phyloP scores from a whole-genome alignment of 2,329 filamentous ascomycete species.

The Penicillium sp. region DNA sequence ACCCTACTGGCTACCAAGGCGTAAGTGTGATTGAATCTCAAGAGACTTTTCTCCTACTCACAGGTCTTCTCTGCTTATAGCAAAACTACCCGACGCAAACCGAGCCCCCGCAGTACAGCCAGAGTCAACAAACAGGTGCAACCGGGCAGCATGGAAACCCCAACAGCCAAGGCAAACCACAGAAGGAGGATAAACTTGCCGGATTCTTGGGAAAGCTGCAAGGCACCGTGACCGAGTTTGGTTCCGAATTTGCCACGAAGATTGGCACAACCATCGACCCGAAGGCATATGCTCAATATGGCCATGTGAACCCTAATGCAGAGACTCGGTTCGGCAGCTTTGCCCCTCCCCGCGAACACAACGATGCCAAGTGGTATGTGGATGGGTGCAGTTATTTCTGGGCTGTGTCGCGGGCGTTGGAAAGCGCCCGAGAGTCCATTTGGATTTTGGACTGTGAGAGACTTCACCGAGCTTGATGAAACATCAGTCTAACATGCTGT shows the following conservation, averaged over 20 bases:
- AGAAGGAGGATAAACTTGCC: constrained; percentile 41
- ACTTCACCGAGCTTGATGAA: background rate
- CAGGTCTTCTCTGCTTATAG: constrained; percentile 6
- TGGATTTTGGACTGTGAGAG: constrained; percentile 76
- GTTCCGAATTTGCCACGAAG: constrained; percentile 54
- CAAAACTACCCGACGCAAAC: constrained; percentile 23
- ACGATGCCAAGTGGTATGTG: constrained; percentile 83
- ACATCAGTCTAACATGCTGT: constrained; percentile 9
- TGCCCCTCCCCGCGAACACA: constrained; percentile 70
- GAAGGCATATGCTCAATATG: constrained; percentile 51
- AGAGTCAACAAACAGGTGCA: constrained; percentile 27
- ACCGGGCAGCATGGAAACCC: constrained; percentile 22
- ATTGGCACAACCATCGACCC: constrained; percentile 50
- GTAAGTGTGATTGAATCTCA: constrained; percentile 11
- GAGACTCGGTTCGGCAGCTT: constrained; percentile 64
- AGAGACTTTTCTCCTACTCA: background rate
- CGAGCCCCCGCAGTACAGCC: constrained; percentile 23
- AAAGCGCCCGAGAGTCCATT: constrained; percentile 74
- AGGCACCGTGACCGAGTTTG: constrained; percentile 52
- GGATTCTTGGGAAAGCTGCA: constrained; percentile 60
- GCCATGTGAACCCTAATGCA: constrained; percentile 37
- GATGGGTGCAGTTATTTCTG: constrained; percentile 84
- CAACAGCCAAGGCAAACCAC: constrained; percentile 33
- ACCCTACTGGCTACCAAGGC: constrained; percentile 26
- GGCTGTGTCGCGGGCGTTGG: constrained; percentile 77